phyloP scores from a whole-genome alignment of 495 filamentous ascomycete species.

The Extremus antarcticus region DNA sequence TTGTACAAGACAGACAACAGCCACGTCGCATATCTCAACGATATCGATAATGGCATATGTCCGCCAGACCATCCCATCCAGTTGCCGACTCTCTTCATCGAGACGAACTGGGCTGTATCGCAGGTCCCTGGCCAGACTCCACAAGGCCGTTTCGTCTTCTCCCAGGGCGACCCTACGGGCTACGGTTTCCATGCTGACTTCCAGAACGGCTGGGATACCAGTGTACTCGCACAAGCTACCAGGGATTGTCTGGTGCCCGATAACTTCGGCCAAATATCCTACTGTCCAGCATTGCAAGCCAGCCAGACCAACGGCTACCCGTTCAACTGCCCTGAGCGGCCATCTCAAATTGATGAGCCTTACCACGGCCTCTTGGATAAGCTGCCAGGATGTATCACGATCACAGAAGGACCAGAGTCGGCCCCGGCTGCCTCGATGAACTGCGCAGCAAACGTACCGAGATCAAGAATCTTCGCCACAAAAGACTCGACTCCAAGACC shows the following conservation, averaged over 20 bases:
- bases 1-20: slow-evolving; percentile 21
- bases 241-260: slow-evolving; percentile 11
- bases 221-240: slow-evolving; percentile 12
- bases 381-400: slow-evolving; percentile 20
- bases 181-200: slow-evolving; percentile 25
- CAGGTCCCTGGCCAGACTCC: slow-evolving; percentile 8
- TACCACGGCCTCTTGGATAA: slow-evolving; percentile 12
- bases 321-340: slow-evolving; percentile 19
- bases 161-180: slow-evolving; percentile 21
- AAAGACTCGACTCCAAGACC: slow-evolving; percentile 5
- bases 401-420: slow-evolving; percentile 16
- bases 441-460: slow-evolving; percentile 8
- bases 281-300: slow-evolving; percentile 11
- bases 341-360: slow-evolving; percentile 12
- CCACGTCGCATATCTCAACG: slow-evolving; percentile 23
- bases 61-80: slow-evolving; percentile 15
- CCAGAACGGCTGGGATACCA: slow-evolving; percentile 22
- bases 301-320: slow-evolving; percentile 10
- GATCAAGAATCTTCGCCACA: slow-evolving; percentile 8
- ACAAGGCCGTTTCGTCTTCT: slow-evolving; percentile 15
- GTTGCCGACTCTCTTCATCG: slow-evolving; percentile 18
- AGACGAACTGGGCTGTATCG: slow-evolving; percentile 15
- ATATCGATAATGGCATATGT: slow-evolving; percentile 26
- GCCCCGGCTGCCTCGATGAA: slow-evolving; percentile 12
- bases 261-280: slow-evolving; percentile 10